Evolutionary conservation across 2,329 filamentous ascomycete species (phyloP), one percentile per base, ranked within the genome.

Genomic region (Claviceps digitariae): DNA sequence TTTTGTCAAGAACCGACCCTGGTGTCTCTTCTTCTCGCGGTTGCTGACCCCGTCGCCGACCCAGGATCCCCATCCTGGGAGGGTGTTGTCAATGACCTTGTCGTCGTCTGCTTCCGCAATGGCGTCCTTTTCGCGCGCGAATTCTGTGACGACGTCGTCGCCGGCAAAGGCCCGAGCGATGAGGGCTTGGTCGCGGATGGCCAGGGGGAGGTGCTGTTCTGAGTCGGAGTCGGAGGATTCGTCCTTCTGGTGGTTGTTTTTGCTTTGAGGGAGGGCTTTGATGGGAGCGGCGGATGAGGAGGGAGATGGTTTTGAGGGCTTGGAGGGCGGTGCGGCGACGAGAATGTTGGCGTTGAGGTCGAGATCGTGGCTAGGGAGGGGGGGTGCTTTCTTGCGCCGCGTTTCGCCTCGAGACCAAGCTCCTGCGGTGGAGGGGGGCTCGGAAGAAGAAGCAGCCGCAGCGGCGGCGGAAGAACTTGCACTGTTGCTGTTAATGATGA

Each of bases 41-140:
- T 81, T 83, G 67, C 81, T 85, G 57, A 96, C 75, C 20, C 90
- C 91, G 17, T 86, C 82, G 57, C 93, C 93, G 5, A 86, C 79
- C 93, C 93, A 96, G 62, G 77, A 83, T 58, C 93, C 93, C 93
- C 93, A 98, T 47, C 93, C 93, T 0, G 90, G 90, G 6, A 98
- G 76, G n/a, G 87, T 86, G 59, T 85, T 86, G 65, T 91, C 89
- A 31, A 90, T 71, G 53, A 88, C 73, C 68, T 93, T 86, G 64
- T 94, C 87, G 59, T 86, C 89, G 67, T 96, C 90, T 20, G 87
- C 86, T 31, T 80, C 77, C 20, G 82, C 79, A 1, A 79, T 74
- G 50, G 81, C 79, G 17, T 75, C 77, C 71, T 97, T 97, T 64
- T 97, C 90, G 40, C 76, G 76, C 54, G 81, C 79, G 64, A 97